Base-by-base conservation (phyloP, 306 rosid species). In the Morella rubra region DNA sequence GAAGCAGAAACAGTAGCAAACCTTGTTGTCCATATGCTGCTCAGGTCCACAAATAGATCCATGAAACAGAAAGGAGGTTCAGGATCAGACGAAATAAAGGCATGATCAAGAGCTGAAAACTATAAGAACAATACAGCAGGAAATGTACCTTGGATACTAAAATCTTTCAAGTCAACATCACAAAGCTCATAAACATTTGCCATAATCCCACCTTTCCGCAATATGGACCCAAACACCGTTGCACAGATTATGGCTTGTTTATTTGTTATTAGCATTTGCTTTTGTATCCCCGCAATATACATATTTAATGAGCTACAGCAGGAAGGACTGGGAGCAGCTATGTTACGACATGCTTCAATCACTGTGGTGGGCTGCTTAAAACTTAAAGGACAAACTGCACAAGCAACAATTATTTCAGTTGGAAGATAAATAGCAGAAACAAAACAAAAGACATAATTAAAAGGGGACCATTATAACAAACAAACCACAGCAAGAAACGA, bases 161-260 rank as follows among this genome's bases (percentile, higher is more conserved):
- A 95, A 85, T 95, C 99, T 91, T 95, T 95, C 88, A 95, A 88
- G 80, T 95, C 99, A 41, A 95, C 91, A 47, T 95, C 97, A 79
- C 99, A 95, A 73, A 95, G 99, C 86, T 90, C 87, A 77, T 88
- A 95, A 79, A 95, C 82, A 88, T 95, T 88, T 53, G 91, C 84
- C 86, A 88, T 77, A 19, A 95, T 91, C 81, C 99, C 97, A 46
- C 93, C 93, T 82, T 91, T 90, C 49, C 97, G 90, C 69, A 95
- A 89, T 88, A 87, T 83, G 76, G 99, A 90, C 51, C 99, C 99
- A 75, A 95, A 95, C 79, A 90, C 84, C 44, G 97, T 87, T 27
- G 99, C 96, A 82, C 97, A 95, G 61, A 92, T 89, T 76, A 95
- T 95, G 74, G 99, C 99, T 84, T 95, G 99, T 77, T 82, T 92